Evolutionary conservation across 2,329 filamentous ascomycete genomes (phyloP).

Genomic region (Gaeumannomyces tritici): DNA sequence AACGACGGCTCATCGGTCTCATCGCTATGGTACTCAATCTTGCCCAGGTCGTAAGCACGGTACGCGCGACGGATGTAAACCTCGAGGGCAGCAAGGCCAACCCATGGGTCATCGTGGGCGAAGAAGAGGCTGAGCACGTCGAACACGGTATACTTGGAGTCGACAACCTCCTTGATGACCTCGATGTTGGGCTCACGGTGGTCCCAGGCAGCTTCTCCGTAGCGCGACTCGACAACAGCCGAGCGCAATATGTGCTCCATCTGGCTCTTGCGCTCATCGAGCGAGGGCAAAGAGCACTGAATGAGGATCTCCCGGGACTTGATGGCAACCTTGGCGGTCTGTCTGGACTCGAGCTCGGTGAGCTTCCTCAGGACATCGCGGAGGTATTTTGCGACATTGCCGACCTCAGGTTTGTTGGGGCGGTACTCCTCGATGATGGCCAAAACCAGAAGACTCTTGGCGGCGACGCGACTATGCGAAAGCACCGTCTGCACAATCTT

Average conservation of each 20-base stretch:
- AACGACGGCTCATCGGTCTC: conserved; percentile 61
- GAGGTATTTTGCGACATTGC: conserved; percentile 82
- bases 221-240: conserved; percentile 91
- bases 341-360: conserved; percentile 78
- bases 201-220: conserved; percentile 94
- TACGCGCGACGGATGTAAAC: conserved; percentile 96
- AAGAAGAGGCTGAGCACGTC: conserved; percentile 96
- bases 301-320: conserved; percentile 97
- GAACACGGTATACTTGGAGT: conserved; percentile 97
- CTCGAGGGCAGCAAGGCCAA: conserved; percentile 85
- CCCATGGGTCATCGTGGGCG: conserved; percentile 86
- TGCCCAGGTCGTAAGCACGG: conserved; percentile 86
- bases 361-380: conserved; percentile 73
- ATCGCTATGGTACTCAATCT: conserved; percentile 77
- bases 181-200: conserved; percentile 87
- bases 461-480: conserved; percentile 83
- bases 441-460: conserved; percentile 89
- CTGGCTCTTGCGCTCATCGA: conserved; percentile 89
- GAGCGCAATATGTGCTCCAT: conserved; percentile 98
- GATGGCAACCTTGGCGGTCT: conserved; percentile 87
- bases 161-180: conserved; percentile 92
- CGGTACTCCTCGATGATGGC: conserved; percentile 91
- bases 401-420: conserved; percentile 84
- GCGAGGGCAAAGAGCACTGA: conserved; percentile 88
- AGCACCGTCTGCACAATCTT: conserved; percentile 83